Conservation (phyloP, 2,329 filamentous ascomycete species). For the Coniochaeta ligniaria region DNA sequence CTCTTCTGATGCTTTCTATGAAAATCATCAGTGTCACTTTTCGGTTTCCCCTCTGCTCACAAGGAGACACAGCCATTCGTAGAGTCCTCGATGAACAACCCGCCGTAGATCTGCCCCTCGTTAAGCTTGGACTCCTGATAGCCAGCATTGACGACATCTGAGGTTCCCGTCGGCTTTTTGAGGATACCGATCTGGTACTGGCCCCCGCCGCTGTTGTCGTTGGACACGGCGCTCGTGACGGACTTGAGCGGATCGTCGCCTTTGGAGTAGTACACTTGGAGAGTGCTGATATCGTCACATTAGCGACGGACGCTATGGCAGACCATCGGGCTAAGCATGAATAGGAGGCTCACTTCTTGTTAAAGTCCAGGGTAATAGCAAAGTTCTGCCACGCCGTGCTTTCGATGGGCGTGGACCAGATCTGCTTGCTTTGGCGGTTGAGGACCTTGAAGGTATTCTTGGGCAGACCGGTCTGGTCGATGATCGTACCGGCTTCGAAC, state of each 20-base stretch:
- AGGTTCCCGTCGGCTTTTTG: conserved; percentile 47
- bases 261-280: conserved; percentile 49
- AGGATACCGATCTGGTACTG: conserved; percentile 50
- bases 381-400: conserved; percentile 52
- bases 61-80: conserved; percentile 31
- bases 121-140: conserved; percentile 38
- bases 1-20: not conserved
- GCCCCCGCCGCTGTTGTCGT: conserved; percentile 46
- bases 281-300: conserved; percentile 29
- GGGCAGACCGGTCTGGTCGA: conserved; percentile 25
- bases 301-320: not conserved
- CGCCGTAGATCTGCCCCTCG: conserved; percentile 43
- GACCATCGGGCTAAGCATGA: not conserved
- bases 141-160: conserved; percentile 40
- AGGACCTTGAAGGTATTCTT: conserved; percentile 34
- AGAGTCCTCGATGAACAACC: conserved; percentile 42
- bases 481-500: conserved; percentile 25
- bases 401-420: conserved; percentile 35
- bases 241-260: conserved; percentile 35
- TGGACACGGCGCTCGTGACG: conserved; percentile 36
- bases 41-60: conserved; percentile 13
- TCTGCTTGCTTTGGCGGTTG: conserved; percentile 27
- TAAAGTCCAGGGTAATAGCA: conserved; percentile 47
- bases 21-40: not conserved
- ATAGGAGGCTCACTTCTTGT: conserved; percentile 38